phyloP scores from a whole-genome alignment of 1,284 basidiomycete species.

The Sphagnurus paluster region DNA sequence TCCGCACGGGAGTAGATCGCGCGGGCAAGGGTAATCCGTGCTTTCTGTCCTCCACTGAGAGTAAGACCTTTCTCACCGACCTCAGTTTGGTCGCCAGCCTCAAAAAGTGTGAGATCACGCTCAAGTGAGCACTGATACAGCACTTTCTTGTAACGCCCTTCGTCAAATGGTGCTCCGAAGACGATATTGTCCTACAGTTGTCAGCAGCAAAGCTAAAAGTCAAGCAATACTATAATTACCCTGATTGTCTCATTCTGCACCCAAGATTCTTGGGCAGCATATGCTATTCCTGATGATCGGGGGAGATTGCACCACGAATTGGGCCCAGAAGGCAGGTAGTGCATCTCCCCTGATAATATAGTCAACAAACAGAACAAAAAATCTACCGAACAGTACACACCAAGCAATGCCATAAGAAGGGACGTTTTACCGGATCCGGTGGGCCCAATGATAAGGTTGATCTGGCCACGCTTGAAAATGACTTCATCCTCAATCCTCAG shows the following conservation, averaged over 20 bases:
- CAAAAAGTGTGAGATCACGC: constrained; percentile 64
- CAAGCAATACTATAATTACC: constrained; percentile 14
- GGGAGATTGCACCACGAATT: constrained; percentile 69
- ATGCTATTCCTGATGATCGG: constrained; percentile 64
- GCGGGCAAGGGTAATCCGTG: constrained; percentile 70
- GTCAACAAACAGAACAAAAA: background rate
- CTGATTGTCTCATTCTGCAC: constrained; percentile 55
- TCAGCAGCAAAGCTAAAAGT: constrained; percentile 22
- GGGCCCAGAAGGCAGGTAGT: constrained; percentile 56
- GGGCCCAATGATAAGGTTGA: constrained; percentile 68
- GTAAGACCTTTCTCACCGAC: constrained; percentile 69
- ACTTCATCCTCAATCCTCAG: constrained; percentile 55
- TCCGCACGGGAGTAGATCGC: constrained; percentile 67
- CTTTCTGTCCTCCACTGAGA: constrained; percentile 75
- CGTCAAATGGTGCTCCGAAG: constrained; percentile 76
- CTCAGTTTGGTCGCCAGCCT: constrained; percentile 74
- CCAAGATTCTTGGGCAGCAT: constrained; percentile 82
- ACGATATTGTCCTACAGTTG: constrained; percentile 70
- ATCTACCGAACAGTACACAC: constrained; percentile 19
- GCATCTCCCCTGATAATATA: constrained; percentile 50
- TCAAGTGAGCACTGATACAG: constrained; percentile 64
- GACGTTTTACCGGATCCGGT: constrained; percentile 54
- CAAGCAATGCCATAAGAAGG: constrained; percentile 56
- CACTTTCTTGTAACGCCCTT: constrained; percentile 69
- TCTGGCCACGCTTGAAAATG: constrained; percentile 53